Evolutionary conservation across 2,329 filamentous ascomycete genomes (phyloP).

Genomic region (Biscogniauxia sp.): DNA sequence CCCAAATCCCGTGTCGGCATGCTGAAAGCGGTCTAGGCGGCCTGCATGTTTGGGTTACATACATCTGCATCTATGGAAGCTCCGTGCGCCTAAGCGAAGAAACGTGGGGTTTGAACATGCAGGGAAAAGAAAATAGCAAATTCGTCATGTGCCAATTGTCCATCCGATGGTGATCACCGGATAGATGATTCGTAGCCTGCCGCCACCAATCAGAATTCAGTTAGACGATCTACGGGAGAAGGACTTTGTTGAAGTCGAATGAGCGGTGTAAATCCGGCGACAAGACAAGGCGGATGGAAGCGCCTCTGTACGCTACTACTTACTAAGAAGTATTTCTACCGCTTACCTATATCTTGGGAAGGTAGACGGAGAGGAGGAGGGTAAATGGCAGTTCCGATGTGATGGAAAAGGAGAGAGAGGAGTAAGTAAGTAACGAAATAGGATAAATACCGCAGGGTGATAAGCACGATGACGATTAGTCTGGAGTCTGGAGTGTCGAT

Average conservation of each 20-base stretch:
- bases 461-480: neutral
- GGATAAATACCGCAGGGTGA: neutral
- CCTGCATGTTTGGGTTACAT: neutral
- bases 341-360: too few relatives aligned
- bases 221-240: neutral
- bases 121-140: constrained; percentile 10
- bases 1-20: neutral
- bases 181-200: constrained; percentile 8
- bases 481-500: neutral
- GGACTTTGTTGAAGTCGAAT: constrained; percentile 10
- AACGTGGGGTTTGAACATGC: constrained; percentile 3
- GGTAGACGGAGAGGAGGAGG: too few relatives aligned
- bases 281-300: neutral
- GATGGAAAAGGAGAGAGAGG: neutral
- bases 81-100: neutral
- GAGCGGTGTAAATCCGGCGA: constrained; percentile 21
- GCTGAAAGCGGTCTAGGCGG: constrained; percentile 1
- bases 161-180: constrained; percentile 12
- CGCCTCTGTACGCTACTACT: neutral
- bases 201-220: constrained; percentile 10
- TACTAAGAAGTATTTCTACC: too few relatives aligned
- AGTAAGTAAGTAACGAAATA: neutral
- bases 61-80: neutral
- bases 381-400: neutral
- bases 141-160: constrained; percentile 1